phyloP scores from a whole-genome alignment of 1,284 basidiomycete genomes.

The Takashimella koratensis region DNA sequence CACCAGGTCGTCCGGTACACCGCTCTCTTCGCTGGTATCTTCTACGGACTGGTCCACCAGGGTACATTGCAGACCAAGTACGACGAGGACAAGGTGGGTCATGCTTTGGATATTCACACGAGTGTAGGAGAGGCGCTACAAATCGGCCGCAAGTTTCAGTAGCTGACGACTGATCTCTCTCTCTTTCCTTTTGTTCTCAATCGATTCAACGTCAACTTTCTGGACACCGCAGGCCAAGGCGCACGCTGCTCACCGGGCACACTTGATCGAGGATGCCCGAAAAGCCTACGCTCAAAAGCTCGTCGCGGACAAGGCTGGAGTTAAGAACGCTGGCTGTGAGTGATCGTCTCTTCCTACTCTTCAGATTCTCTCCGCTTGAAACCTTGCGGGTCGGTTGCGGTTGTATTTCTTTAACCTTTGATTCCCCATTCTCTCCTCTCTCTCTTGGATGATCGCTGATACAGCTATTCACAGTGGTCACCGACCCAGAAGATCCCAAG shows the following conservation, averaged over 20 bases:
- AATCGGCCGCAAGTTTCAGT: not conserved
- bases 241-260: slow-evolving; percentile 57
- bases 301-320: slow-evolving; percentile 42
- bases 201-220: slow-evolving; percentile 18
- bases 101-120: not conserved
- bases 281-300: slow-evolving; percentile 83
- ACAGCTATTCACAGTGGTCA: slow-evolving; percentile 60
- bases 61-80: slow-evolving; percentile 80
- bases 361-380: not conserved
- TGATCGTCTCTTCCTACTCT: slow-evolving; percentile 3
- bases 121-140: not conserved
- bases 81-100: slow-evolving; percentile 54
- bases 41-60: slow-evolving; percentile 90
- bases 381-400: not conserved
- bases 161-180: not conserved
- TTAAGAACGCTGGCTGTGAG: slow-evolving; percentile 22
- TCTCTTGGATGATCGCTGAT: slow-evolving; percentile 4
- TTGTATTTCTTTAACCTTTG: not conserved
- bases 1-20: slow-evolving; percentile 97
- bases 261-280: slow-evolving; percentile 80
- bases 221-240: slow-evolving; percentile 53
- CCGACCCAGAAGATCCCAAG: slow-evolving; percentile 88
- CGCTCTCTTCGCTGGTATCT: slow-evolving; percentile 79
- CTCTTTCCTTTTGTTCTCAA: not conserved
- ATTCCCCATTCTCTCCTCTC: slow-evolving; percentile 3